Conservation (phyloP, 1,284 basidiomycete species). For the Phlebopus sp. region DNA sequence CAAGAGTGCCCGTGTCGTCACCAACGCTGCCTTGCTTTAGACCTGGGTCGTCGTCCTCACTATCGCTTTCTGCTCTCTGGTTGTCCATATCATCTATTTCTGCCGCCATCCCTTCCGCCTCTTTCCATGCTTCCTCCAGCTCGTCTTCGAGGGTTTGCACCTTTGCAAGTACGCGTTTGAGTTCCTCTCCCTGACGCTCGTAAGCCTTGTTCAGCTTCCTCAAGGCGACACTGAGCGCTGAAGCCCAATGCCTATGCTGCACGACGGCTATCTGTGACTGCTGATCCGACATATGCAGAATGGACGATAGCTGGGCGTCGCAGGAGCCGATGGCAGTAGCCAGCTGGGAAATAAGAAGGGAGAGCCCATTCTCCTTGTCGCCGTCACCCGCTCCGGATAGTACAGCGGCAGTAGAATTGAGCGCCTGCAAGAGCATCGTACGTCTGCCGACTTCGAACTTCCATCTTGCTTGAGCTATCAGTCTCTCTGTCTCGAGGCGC, state of each 20-base stretch:
- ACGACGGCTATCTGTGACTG: conserved; percentile 58
- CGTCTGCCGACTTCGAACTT: conserved; percentile 67
- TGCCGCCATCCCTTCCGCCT: conserved; percentile 66
- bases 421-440: conserved; percentile 66
- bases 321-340: conserved; percentile 56
- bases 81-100: conserved; percentile 59
- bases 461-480: conserved; percentile 59
- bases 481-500: conserved; percentile 50
- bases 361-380: conserved; percentile 28
- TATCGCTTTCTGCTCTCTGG: conserved; percentile 24
- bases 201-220: conserved; percentile 76
- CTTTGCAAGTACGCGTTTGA: conserved; percentile 44
- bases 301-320: conserved; percentile 55
- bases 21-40: conserved; percentile 35
- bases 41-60: conserved; percentile 24
- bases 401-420: conserved; percentile 42
- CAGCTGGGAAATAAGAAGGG: conserved; percentile 52
- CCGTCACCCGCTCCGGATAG: conserved; percentile 18
- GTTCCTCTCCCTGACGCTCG: conserved; percentile 57
- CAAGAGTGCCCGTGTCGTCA: conserved; percentile 32
- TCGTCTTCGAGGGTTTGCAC: conserved; percentile 61
- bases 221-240: conserved; percentile 70
- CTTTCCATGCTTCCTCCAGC: conserved; percentile 77
- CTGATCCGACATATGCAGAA: conserved; percentile 59
- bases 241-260: conserved; percentile 64